These are phyloP conservation scores for Entomortierella parvispora DNA, from an alignment of 192 early-diverging fungal genomes.

Conservation along the genomic window DNA sequence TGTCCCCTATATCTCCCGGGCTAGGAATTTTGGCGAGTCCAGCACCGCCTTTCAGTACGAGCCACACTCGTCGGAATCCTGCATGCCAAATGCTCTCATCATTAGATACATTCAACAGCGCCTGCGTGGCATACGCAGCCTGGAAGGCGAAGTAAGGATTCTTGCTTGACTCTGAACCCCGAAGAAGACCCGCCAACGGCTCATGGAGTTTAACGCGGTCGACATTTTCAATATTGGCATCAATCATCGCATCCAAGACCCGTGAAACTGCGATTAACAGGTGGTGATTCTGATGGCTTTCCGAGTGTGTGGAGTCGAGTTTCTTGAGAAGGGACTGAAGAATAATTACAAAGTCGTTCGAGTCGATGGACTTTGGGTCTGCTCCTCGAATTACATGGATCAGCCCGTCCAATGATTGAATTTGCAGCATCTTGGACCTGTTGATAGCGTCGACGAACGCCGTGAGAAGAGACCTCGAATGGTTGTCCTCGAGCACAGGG, in stretches of 20 bases:
- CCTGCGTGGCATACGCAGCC: conserved; percentile 6
- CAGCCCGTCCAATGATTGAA: background rate
- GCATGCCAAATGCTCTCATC: conserved; percentile 5
- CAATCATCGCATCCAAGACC: conserved; percentile 12
- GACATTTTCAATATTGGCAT: background rate
- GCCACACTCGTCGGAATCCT: conserved; percentile 1
- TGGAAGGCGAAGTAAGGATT: conserved; percentile 5
- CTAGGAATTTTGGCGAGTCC: conserved; percentile 3
- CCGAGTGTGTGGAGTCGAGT: background rate
- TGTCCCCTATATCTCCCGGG: background rate
- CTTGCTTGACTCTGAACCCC: background rate
- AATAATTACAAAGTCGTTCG: background rate
- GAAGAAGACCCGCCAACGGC: background rate
- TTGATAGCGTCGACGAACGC: background rate
- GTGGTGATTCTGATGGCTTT: background rate
- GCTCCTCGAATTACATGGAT: background rate
- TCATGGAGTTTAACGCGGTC: conserved; percentile 6
- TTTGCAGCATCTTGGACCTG: too few species aligned
- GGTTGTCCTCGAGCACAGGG: background rate
- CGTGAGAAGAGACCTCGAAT: background rate
- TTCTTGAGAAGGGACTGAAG: background rate
- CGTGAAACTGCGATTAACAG: background rate
- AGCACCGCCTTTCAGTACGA: conserved; percentile 1
- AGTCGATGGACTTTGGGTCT: background rate
- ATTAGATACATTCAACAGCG: conserved; percentile 6